Percentiles rank a stretch among this genome's conserved stretches.
These are phyloP conservation scores for Aspergillus spinulosporus DNA, from an alignment of 2,329 filamentous ascomycete species.

Conservation along the genomic window DNA sequence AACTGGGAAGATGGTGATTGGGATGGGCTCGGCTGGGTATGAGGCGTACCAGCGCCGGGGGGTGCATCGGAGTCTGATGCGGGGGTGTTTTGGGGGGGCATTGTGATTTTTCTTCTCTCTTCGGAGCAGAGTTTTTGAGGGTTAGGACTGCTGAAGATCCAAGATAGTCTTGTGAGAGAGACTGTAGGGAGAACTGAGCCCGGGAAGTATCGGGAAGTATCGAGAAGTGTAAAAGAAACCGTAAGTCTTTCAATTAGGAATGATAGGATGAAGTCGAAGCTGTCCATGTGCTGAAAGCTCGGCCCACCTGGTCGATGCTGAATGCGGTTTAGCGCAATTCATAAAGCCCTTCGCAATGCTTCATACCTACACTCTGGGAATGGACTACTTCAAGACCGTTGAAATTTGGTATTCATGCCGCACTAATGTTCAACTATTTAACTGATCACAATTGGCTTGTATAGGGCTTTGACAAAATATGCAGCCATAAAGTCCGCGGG, in stretches of 20 bases:
- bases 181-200: not conserved
- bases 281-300: not conserved
- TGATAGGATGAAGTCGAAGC: constrained; percentile 2
- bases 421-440: too few species aligned
- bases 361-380: not conserved
- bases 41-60: constrained; percentile 22
- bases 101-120: constrained; percentile 13
- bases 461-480: too few species aligned
- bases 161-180: not conserved
- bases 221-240: too few species aligned
- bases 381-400: not conserved
- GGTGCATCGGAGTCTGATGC: constrained; percentile 30
- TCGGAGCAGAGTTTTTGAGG: not conserved
- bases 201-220: too few species aligned
- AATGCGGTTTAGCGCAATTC: not conserved
- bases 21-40: not conserved
- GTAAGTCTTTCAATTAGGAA: not conserved
- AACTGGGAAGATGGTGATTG: not conserved
- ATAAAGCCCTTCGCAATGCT: not conserved
- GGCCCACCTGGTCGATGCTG: not conserved
- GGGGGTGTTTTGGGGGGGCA: constrained; percentile 30
- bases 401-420: too few species aligned
- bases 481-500: too few species aligned
- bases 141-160: not conserved
- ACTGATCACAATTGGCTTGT: too few species aligned